Conservation (phyloP, 1,284 basidiomycete species). For the Thelephora terrestris region DNA sequence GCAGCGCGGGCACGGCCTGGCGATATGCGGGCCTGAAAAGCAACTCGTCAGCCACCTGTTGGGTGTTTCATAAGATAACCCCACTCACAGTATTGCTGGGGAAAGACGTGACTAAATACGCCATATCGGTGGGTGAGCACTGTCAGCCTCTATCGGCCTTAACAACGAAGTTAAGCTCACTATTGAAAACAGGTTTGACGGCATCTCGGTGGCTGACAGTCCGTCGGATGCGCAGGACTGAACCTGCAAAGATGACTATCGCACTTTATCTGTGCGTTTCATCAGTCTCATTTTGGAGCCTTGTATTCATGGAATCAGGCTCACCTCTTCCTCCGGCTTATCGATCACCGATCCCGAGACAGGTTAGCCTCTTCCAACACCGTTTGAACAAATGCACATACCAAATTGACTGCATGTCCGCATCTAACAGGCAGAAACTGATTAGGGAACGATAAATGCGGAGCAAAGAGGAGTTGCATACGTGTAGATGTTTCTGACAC, state of each 20-base stretch:
- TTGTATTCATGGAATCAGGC: slow-evolving; percentile 6
- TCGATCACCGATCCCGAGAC: slow-evolving; percentile 4
- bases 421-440: slow-evolving; percentile 30
- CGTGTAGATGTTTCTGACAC: slow-evolving; percentile 17
- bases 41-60: slow-evolving; percentile 9
- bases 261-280: slow-evolving; percentile 45
- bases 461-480: slow-evolving; percentile 3
- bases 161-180: slow-evolving; percentile 28
- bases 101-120: slow-evolving; percentile 44
- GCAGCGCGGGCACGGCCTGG: slow-evolving; percentile 33
- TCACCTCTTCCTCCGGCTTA: slow-evolving; percentile 57
- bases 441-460: not conserved
- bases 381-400: slow-evolving; percentile 22
- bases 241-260: slow-evolving; percentile 51
- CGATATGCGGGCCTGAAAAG: slow-evolving; percentile 33
- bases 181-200: slow-evolving; percentile 60
- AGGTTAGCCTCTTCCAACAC: slow-evolving; percentile 4
- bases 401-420: slow-evolving; percentile 45
- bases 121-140: slow-evolving; percentile 3
- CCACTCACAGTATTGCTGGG: slow-evolving; percentile 51
- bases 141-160: not conserved
- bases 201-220: slow-evolving; percentile 43
- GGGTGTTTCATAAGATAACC: not conserved
- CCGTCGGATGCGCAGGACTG: slow-evolving; percentile 44
- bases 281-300: slow-evolving; percentile 3